Percentiles rank a stretch among this genome's conserved stretches.
These are phyloP conservation scores for Backusella liffmaniae DNA, from an alignment of 192 early-diverging fungal species.

Conservation along the genomic window DNA sequence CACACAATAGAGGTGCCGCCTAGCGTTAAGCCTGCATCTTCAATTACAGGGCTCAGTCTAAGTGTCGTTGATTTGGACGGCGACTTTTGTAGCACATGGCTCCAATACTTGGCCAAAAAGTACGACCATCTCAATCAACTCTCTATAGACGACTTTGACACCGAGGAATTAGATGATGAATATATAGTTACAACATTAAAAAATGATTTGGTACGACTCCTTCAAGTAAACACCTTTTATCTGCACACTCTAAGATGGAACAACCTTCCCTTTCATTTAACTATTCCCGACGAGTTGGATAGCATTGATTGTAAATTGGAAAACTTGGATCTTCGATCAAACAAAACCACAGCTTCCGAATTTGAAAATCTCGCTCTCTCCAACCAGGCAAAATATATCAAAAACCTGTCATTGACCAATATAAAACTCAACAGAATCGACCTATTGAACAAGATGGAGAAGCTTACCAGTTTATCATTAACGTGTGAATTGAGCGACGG, in stretches of 20 bases:
- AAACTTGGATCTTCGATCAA: background rate
- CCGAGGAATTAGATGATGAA: background rate
- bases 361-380: background rate
- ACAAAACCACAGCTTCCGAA: background rate
- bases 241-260: background rate
- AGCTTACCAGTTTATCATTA: background rate
- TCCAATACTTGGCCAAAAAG: background rate
- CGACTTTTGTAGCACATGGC: background rate
- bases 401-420: background rate
- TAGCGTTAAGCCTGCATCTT: background rate
- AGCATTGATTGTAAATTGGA: background rate
- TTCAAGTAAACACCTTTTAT: background rate
- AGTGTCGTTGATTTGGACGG: background rate
- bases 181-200: background rate
- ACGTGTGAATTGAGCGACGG: background rate
- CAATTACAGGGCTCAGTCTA: background rate
- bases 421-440: background rate
- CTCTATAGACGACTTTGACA: background rate
- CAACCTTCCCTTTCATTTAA: background rate
- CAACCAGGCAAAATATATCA: background rate
- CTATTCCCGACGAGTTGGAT: background rate
- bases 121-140: background rate
- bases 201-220: background rate
- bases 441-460: background rate
- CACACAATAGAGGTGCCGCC: background rate